A percentile compares a stretch with the other conserved stretches of the same genome.
phyloP scores from a whole-genome alignment of 1,284 basidiomycete species.

The Melampsora americana region DNA sequence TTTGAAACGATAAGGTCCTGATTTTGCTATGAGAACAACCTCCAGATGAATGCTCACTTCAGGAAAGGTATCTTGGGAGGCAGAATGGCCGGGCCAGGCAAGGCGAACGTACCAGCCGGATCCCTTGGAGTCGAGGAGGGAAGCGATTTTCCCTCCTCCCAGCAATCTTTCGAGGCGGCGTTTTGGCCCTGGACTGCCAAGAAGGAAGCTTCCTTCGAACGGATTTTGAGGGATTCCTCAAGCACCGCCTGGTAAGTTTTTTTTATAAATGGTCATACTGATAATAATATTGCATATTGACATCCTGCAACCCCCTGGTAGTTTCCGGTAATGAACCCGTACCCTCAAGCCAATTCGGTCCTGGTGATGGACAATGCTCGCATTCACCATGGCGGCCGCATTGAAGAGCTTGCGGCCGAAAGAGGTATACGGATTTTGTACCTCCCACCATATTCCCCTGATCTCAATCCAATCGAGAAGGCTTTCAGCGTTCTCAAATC shows the following conservation, averaged over 20 bases:
- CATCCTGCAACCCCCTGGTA: background rate
- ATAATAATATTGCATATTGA: no score
- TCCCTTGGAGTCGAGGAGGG: background rate
- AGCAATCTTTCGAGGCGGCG: background rate
- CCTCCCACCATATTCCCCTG: constrained; percentile 11
- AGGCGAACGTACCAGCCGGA: background rate
- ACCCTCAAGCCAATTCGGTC: background rate
- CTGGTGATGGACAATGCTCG: background rate
- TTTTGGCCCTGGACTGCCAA: background rate
- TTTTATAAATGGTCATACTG: no score
- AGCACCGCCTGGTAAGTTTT: constrained; percentile 4
- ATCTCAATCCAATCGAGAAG: constrained; percentile 27
- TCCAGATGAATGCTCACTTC: no score
- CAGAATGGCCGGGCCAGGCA: background rate
- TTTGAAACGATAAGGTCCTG: no score
- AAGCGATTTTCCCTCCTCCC: background rate
- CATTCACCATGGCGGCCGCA: no score
- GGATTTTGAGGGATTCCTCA: constrained; percentile 6
- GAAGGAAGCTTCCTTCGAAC: background rate
- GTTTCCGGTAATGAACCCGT: background rate
- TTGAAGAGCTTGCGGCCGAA: no score
- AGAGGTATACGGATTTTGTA: background rate
- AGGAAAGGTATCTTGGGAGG: no score
- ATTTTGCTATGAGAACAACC: no score
- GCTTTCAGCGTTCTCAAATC: constrained; percentile 5